Evolutionary conservation across 2,329 filamentous ascomycete genomes (phyloP).

Genomic region (Ceratocystis eucalypticola): DNA sequence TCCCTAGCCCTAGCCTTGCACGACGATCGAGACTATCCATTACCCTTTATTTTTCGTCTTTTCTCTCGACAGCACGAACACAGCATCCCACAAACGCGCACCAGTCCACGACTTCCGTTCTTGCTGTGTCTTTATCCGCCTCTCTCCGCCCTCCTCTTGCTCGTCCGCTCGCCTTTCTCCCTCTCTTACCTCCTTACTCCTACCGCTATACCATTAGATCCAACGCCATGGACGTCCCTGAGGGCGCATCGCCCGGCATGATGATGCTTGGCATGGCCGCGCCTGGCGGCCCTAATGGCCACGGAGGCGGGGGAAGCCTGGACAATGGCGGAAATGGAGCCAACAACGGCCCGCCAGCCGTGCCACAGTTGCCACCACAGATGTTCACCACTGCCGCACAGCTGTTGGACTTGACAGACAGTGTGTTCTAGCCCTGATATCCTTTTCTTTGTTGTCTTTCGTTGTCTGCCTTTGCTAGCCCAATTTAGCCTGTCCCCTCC

Average conservation of each 20-base stretch:
- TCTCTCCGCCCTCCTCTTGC: neutral
- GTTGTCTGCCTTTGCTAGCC: neutral
- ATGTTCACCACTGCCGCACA: constrained; percentile 98
- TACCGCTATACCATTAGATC: neutral
- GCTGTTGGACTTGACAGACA: constrained; percentile 90
- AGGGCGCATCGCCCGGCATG: constrained; percentile 11
- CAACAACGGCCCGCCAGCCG: constrained; percentile 33
- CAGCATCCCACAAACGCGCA: too few relatives aligned
- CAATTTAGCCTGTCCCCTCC: neutral
- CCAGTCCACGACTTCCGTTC: too few relatives aligned
- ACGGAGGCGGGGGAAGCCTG: neutral
- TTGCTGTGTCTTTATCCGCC: neutral
- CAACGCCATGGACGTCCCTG: constrained; percentile 9
- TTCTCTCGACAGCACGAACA: too few relatives aligned
- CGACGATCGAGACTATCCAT: too few relatives aligned
- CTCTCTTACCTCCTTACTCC: neutral
- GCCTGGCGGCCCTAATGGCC: constrained; percentile 22
- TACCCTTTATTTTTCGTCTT: too few relatives aligned
- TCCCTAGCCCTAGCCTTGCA: too few relatives aligned
- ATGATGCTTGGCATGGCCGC: constrained; percentile 18
- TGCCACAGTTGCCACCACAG: constrained; percentile 65
- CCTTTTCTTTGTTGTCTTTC: neutral
- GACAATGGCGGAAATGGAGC: neutral
- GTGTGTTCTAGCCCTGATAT: constrained; percentile 37
- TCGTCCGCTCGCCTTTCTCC: neutral